Conservation (phyloP, 2,329 filamentous ascomycete genomes). For the Ceratocystis huliohia region DNA sequence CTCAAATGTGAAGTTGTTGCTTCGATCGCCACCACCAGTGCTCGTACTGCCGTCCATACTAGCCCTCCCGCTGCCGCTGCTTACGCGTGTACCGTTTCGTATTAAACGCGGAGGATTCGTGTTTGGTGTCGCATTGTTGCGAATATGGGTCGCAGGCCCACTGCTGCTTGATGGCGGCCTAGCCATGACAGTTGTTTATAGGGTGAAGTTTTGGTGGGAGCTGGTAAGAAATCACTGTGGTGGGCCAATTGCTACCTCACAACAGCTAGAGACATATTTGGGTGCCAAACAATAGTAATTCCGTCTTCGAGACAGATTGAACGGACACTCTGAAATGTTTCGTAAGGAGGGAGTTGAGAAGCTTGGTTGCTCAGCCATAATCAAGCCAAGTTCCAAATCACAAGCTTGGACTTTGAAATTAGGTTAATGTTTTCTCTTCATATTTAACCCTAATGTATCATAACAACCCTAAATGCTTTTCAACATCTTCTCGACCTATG, state of each 20-base stretch:
- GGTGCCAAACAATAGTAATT: neutral
- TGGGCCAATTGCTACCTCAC: neutral
- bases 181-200: neutral
- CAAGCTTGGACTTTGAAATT: neutral
- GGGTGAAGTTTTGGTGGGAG: neutral
- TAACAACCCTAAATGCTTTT: too few species aligned
- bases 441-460: neutral
- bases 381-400: neutral
- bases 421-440: neutral
- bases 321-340: neutral
- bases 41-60: neutral
- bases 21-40: neutral
- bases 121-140: neutral
- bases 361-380: neutral
- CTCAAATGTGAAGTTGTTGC: constrained; percentile 5
- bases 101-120: neutral
- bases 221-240: neutral
- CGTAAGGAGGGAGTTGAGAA: neutral
- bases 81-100: neutral
- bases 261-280: neutral
- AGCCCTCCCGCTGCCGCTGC: neutral
- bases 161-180: neutral
- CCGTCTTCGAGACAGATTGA: neutral
- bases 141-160: neutral
- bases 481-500: too few species aligned